Conservation (phyloP, 352 stramenopile genomes). For the Albugo candida region DNA sequence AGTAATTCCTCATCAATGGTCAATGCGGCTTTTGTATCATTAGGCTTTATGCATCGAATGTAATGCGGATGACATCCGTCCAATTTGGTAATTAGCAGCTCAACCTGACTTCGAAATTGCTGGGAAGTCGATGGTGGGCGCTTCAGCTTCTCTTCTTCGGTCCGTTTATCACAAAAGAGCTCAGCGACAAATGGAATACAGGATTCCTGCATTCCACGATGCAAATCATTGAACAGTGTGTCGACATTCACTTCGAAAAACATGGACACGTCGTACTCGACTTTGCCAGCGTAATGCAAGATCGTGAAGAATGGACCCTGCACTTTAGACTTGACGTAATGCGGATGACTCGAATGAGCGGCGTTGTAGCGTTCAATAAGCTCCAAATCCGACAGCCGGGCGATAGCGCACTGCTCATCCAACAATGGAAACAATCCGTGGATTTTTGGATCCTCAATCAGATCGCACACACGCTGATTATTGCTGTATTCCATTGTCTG, state of each 20-base stretch:
- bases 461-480: constrained; percentile 75
- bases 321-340: constrained; percentile 57
- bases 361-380: constrained; percentile 63
- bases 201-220: constrained; percentile 47
- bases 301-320: constrained; percentile 58
- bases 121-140: constrained; percentile 63
- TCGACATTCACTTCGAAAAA: constrained; percentile 77
- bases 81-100: constrained; percentile 63
- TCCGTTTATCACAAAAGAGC: constrained; percentile 62
- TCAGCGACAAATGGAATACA: constrained; percentile 53
- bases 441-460: constrained; percentile 73
- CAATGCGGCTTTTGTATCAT: constrained; percentile 45
- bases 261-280: constrained; percentile 69
- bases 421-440: constrained; percentile 66
- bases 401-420: constrained; percentile 62
- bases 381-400: constrained; percentile 42
- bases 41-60: constrained; percentile 83
- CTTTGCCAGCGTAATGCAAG: constrained; percentile 68
- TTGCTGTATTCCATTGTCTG: constrained; percentile 68
- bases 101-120: constrained; percentile 66
- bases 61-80: constrained; percentile 80
- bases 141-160: constrained; percentile 66
- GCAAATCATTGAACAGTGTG: constrained; percentile 71
- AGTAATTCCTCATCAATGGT: background rate
- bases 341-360: constrained; percentile 40